Base-by-base conservation (phyloP, 768 basidiomycete genomes). In the Termitomyces sp. region DNA sequence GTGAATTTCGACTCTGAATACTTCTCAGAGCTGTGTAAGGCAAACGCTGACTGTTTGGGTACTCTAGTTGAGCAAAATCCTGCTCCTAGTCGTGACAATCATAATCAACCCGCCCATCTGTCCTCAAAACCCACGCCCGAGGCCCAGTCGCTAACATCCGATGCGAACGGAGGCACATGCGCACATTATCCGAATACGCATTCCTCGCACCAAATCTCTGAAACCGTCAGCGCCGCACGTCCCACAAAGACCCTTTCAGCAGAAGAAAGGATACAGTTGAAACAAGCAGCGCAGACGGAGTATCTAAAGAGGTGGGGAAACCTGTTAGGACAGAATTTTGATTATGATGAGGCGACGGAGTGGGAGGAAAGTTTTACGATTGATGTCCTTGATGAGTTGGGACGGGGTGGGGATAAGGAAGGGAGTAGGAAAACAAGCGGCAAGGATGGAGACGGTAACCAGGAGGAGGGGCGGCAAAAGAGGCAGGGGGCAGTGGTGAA, bases 401-500 rank as follows among this genome's bases (percentile, higher is more conserved):
- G 29, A 31, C 5, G 9, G 4, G 27, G 21, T n/a, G 16, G 10
- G 16, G 8, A 17, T n/a, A 45, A n/a, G n/a, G n/a, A n/a, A n/a
- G n/a, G n/a, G n/a, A n/a, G 9, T 31, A 9, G 4, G 9, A 31
- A 19, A 25, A 38, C 9, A 19, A 19, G 21, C 19, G 34, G 7
- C 19, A 25, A 49, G 34, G 12, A 37, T 5, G 35, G 21, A 6
- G n/a, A n/a, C n/a, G n/a, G n/a, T n/a, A 25, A 11, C 6, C 21
- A 3, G 21, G 48, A 23, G 29, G 47, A 49, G 34, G 37, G 32
- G 14, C n/a, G n/a, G n/a, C n/a, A 31, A 16, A 34, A 43, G 54
- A 50, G 12, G 54, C 25, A 21, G 17, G 65, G 45, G 32, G 60
- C 4, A 41, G 17, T 12, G 56, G 49, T 34, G 55, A 61, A 9